Base-by-base conservation (phyloP, 2,329 filamentous ascomycete genomes). In the Pseudogymnoascus sp. region DNA sequence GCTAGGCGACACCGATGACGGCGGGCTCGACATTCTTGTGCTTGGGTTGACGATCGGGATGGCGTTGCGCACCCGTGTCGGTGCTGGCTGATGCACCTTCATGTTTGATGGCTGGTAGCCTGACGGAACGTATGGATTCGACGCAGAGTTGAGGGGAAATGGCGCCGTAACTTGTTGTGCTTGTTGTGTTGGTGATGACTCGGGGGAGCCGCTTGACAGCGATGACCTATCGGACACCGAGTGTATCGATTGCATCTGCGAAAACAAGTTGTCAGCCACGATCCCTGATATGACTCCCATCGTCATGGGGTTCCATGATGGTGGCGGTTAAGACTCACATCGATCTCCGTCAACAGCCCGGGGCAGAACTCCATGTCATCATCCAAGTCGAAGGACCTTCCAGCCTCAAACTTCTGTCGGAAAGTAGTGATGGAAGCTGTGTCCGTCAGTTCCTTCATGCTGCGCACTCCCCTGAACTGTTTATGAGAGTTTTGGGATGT, bases 31-130 rank as follows among this genome's bases (percentile, higher is more conserved):
- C 81, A 97, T 89, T 73, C 95, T 92, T 64, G 93, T 97, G 70
- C 85, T 90, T 63, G 95, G 95, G 82, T 99, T 96, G 78, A 98
- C 91, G 76, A 99, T 99, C 65, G 93, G 93, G 70, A 98, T 98
- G 73, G 95, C 92, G 77, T 97, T 98, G 77, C 92, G 91, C 65
- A 89, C 86, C 70, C 95, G 90, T 68, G 93, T 91, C 67, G 93
- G 91, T 67, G 93, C 84, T 66, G 93, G 92, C 81, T 97, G 93
- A 78, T 96, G 92, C 67, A 96, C 82, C 80, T 96, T 97, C 71
- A 93, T 71, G 81, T 77, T 86, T 67, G 79, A 77, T 66, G 82
- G 85, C 72, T 90, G 87, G 77, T 85, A 90, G 71, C 81, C 78
- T 36, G 87, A 83, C 62, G 88, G 85, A 63, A 86, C 80, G 71